These are phyloP conservation scores for Physcomitrium patens DNA, from an alignment of 225 moss, liverwort and hornwort genomes.

Conservation along the genomic window DNA sequence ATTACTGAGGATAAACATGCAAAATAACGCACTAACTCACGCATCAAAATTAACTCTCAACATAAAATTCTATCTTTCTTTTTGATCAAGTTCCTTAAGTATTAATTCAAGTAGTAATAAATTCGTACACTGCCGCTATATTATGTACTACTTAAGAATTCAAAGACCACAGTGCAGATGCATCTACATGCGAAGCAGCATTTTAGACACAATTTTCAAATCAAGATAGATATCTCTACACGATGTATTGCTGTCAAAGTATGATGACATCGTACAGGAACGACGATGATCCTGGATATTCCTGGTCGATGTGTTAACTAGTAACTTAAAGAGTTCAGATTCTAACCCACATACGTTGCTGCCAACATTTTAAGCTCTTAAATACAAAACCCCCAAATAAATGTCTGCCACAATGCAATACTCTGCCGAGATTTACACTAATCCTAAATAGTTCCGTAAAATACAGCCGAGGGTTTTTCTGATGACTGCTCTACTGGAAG, in stretches of 20 bases:
- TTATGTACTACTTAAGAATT: not conserved
- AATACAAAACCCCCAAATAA: not conserved
- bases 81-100: not conserved
- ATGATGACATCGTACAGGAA: not conserved
- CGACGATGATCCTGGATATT: not conserved
- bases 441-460: conserved; percentile 1
- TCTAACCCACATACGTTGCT: not conserved
- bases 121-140: not conserved
- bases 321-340: not conserved
- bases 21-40: not conserved
- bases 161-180: conserved; percentile 6
- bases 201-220: conserved; percentile 6
- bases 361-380: not conserved
- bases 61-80: not conserved
- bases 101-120: not conserved
- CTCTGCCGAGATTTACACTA: not conserved
- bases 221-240: not conserved
- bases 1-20: not conserved
- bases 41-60: not conserved
- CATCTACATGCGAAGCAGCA: conserved; percentile 3
- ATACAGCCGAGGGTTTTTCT: conserved; percentile 4
- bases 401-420: not conserved
- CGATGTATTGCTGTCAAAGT: not conserved
- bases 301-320: no score
- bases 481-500: not conserved